Evolutionary conservation across 1,284 basidiomycete genomes (phyloP), one percentile per base, ranked within the genome.

Genomic region (Tremellales sp.): DNA sequence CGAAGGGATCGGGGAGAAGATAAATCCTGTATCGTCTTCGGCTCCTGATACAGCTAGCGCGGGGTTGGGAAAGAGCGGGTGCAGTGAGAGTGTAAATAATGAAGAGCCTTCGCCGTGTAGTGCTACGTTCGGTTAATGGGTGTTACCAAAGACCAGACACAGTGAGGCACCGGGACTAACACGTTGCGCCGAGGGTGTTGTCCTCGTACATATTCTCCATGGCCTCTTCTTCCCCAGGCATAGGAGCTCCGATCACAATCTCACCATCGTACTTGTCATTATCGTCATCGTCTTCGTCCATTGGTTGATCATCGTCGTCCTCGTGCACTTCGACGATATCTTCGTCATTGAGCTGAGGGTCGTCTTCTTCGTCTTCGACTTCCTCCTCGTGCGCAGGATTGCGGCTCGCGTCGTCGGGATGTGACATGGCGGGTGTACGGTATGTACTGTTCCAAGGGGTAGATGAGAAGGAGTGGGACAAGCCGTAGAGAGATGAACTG

Each of bases 11-110:
- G 72, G 72, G 33, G 58, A 69, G 57, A 91, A 99, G 62, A 99
- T 82, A 75, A 90, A 97, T 26, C 87, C 96, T 0, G 87, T 74
- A 70, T 98, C 94, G 71, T 98, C 96, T 74, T 96, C 92, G 29
- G 92, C 94, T 26, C 96, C 96, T 1, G 89, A 91, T 23, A 84
- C 85, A 4, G 89, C 91, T 27, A 97, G 78, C 2, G 87, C 84
- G 48, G 87, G 83, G 26, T 85, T 84, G 1, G 93, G 91, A 62
- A 73, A 78, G 5, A 54, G 50, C 0, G 80, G 80, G 71, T 99
- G 96, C 36, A 84, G 81, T 11, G 88, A 77, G 36, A 98, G 78
- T 40, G 84, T 77, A 69, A 97, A 99, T 43, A 97, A 87, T 10
- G 94, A 90, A 42, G 64, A 60, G 41, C 61, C 67, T 45, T 58